phyloP scores from a whole-genome alignment of 192 early-diverging fungal species.

The Pilaira anomala region DNA sequence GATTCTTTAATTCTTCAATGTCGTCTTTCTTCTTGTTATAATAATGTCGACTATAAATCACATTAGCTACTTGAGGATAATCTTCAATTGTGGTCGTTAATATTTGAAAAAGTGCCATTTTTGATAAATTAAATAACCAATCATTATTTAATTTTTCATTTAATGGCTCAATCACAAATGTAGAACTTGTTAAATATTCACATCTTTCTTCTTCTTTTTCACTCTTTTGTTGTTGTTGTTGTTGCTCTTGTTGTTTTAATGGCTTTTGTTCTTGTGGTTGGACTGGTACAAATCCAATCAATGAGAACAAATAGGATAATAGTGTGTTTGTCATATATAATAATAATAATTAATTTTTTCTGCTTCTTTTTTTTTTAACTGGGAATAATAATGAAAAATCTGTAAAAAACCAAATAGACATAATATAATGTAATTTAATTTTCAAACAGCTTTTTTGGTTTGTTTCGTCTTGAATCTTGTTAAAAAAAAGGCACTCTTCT shows the following conservation, averaged over 20 bases:
- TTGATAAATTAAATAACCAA: background rate
- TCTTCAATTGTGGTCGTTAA: slow-evolving; percentile 11
- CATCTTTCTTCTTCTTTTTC: too few species aligned
- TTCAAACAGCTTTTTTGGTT: background rate
- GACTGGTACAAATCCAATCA: slow-evolving; percentile 16
- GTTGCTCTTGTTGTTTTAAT: background rate
- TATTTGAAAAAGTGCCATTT: slow-evolving; percentile 20
- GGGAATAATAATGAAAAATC: background rate
- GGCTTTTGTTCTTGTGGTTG: background rate
- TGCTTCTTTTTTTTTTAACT: background rate
- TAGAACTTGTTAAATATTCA: too few species aligned
- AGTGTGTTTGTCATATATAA: slow-evolving; percentile 8
- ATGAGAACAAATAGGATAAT: slow-evolving; percentile 11
- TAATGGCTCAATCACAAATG: too few species aligned
- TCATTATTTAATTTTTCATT: too few species aligned
- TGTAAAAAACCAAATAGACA: background rate
- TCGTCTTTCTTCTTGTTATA: background rate
- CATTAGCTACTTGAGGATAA: slow-evolving; percentile 3
- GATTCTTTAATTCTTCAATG: background rate
- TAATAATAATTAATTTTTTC: slow-evolving; percentile 13
- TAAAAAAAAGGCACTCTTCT: too few species aligned
- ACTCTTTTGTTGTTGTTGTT: background rate
- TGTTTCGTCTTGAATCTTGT: too few species aligned
- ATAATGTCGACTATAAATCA: background rate
- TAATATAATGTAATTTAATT: background rate